Evolutionary conservation across 2,329 filamentous ascomycete genomes (phyloP).

Genomic region (Albifimbria verrucaria): DNA sequence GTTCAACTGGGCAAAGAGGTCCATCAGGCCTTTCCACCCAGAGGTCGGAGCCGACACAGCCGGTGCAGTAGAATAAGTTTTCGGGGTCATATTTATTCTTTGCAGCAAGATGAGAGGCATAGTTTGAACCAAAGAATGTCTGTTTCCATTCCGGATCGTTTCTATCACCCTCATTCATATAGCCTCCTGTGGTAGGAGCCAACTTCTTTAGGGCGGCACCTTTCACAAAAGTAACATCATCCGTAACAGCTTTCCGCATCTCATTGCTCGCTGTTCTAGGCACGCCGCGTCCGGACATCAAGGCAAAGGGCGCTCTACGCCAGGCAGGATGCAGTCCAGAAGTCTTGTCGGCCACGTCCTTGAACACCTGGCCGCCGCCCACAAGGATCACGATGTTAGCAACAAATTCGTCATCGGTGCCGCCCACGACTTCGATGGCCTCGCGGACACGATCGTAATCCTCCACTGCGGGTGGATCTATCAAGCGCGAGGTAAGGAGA

Average conservation of each 20-base stretch:
- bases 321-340: conserved; percentile 26
- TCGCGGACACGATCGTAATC: conserved; percentile 14
- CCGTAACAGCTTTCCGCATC: conserved; percentile 12
- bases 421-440: conserved; percentile 22
- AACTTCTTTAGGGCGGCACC: conserved; percentile 27
- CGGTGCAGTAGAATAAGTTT: conserved; percentile 32
- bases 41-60: conserved; percentile 33
- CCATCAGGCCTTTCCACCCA: conserved; percentile 21
- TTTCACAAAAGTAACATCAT: conserved; percentile 25
- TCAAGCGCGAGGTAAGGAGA: conserved; percentile 22
- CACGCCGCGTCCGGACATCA: conserved; percentile 14
- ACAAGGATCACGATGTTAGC: conserved; percentile 23
- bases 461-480: conserved; percentile 17
- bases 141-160: conserved; percentile 27
- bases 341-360: conserved; percentile 17
- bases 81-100: conserved; percentile 32
- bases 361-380: conserved; percentile 25
- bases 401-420: conserved; percentile 15
- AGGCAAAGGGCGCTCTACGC: conserved; percentile 17
- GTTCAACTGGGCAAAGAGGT: conserved; percentile 2
- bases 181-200: conserved; percentile 36
- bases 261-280: conserved; percentile 12
- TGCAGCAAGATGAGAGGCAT: conserved; percentile 22
- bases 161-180: conserved; percentile 39
- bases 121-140: conserved; percentile 32